A percentile compares a stretch with the other conserved stretches of the same genome.
phyloP scores from a whole-genome alignment of 441 rosid species.

The Iberis amara region DNA sequence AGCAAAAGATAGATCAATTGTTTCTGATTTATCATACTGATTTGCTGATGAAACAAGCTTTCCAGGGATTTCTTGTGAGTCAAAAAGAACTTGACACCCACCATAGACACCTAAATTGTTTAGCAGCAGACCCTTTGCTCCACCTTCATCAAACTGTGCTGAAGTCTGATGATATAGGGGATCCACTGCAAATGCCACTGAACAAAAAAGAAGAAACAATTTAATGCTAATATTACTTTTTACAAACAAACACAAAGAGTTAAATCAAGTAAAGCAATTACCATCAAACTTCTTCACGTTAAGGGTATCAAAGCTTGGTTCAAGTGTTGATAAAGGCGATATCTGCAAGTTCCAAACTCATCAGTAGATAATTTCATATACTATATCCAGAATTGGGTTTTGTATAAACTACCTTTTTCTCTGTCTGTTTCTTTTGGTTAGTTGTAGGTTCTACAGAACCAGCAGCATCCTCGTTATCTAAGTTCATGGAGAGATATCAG shows the following conservation, averaged over 20 bases:
- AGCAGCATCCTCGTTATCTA: conserved; percentile 47
- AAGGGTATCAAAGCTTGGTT: conserved; percentile 75
- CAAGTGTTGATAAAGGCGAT: conserved; percentile 76
- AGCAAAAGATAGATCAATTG: conserved; percentile 67
- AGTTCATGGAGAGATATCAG: conserved; percentile 25
- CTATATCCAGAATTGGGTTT: conserved; percentile 4
- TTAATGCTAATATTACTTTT: conserved; percentile 21
- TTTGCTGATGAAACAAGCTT: conserved; percentile 43
- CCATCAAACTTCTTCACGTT: conserved; percentile 89
- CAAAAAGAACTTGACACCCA: conserved; percentile 85
- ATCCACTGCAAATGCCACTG: conserved; percentile 93
- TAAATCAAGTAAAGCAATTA: conserved; percentile 34
- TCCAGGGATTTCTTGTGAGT: conserved; percentile 85
- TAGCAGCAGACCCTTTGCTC: conserved; percentile 82
- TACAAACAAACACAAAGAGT: conserved; percentile 19
- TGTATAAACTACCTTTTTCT: conserved; percentile 48
- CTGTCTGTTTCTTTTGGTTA: conserved; percentile 53
- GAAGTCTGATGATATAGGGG: conserved; percentile 95
- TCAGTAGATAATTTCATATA: conserved; percentile 26
- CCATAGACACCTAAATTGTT: conserved; percentile 89
- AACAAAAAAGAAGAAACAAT: conserved; percentile 28
- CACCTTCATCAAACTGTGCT: conserved; percentile 97
- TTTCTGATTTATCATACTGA: conserved; percentile 45
- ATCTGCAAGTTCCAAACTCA: conserved; percentile 43
- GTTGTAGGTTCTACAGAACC: conserved; percentile 46